phyloP scores from a whole-genome alignment of 495 filamentous ascomycete species.

The Neurospora sp. region DNA sequence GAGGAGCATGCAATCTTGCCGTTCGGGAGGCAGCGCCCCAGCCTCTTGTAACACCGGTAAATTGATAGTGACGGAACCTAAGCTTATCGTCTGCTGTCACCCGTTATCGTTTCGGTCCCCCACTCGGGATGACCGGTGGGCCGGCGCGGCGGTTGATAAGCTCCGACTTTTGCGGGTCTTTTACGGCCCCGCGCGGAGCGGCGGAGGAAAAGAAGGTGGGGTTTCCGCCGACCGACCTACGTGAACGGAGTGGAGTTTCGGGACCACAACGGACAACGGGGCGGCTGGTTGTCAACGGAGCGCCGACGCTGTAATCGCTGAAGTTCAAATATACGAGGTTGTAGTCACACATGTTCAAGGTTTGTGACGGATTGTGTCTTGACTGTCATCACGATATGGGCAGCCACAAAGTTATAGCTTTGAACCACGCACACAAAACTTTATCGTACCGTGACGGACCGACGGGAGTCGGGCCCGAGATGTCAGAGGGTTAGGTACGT shows the following conservation, averaged over 20 bases:
- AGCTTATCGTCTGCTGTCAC: neutral
- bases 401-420: no score
- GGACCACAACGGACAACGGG: neutral
- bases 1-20: neutral
- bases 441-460: no score
- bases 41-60: neutral
- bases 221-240: neutral
- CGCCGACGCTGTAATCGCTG: neutral
- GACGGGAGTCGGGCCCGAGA: no score
- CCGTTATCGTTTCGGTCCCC: neutral
- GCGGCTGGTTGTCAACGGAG: neutral
- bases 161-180: neutral
- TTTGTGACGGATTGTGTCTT: no score
- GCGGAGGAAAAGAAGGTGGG: no score
- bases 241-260: no score
- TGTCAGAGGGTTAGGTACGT: no score
- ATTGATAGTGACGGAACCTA: neutral
- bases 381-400: no score
- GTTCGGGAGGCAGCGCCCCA: neutral
- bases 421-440: no score
- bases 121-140: neutral
- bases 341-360: neutral
- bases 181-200: neutral
- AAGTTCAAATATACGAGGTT: neutral
- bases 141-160: neutral